These are phyloP conservation scores for Phytophthora kernoviae DNA, from an alignment of 352 stramenopile species.

Conservation along the genomic window DNA sequence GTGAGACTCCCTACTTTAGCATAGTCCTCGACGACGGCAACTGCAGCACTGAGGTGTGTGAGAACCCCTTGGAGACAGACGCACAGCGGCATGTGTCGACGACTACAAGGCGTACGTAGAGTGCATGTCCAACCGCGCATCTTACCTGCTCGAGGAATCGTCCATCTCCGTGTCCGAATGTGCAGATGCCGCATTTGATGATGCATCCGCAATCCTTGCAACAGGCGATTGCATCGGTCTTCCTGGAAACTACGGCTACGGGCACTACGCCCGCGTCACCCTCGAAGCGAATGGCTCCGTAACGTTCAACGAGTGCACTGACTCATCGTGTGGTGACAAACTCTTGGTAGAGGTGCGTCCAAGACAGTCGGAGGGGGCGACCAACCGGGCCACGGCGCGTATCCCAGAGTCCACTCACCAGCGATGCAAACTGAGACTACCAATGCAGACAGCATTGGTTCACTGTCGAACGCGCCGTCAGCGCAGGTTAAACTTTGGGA, in stretches of 20 bases:
- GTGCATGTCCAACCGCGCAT: constrained; percentile 7
- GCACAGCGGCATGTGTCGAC: neutral
- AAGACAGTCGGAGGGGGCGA: neutral
- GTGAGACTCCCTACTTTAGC: neutral
- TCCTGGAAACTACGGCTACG: too few species aligned
- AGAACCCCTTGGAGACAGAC: neutral
- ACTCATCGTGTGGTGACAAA: constrained; percentile 1
- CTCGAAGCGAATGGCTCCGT: neutral
- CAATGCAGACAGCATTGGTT: too few species aligned
- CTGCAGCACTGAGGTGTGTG: neutral
- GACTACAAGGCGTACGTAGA: constrained; percentile 11
- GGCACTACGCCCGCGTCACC: constrained; percentile 1
- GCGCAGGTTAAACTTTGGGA: constrained; percentile 13
- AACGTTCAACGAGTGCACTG: neutral
- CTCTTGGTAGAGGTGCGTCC: neutral
- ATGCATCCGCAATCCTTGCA: neutral
- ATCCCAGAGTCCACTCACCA: neutral
- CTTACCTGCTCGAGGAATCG: constrained; percentile 6
- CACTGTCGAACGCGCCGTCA: neutral
- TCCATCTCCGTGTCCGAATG: neutral
- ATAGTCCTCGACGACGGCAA: neutral
- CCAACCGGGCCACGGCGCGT: neutral
- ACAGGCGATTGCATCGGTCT: too few species aligned
- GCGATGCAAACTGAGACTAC: neutral
- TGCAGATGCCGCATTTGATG: neutral